These are phyloP conservation scores for Microsporum canis DNA, from an alignment of 2,329 filamentous ascomycete species.

Conservation along the genomic window DNA sequence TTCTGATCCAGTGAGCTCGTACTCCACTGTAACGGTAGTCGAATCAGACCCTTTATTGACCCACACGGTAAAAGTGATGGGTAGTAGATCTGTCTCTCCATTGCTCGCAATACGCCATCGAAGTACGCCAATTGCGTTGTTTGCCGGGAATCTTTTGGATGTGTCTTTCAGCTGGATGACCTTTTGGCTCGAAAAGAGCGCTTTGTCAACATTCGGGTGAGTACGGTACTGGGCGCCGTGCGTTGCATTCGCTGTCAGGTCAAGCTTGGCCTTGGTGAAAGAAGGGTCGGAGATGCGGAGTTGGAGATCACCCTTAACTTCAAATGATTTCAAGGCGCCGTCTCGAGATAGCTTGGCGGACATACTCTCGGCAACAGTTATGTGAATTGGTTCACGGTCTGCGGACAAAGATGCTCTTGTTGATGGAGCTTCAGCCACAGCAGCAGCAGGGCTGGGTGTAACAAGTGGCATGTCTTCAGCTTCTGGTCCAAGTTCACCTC, in stretches of 20 bases:
- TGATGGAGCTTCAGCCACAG: conserved; percentile 41
- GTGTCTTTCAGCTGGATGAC: conserved; percentile 82
- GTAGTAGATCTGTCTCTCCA: conserved; percentile 69
- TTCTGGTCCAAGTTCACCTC: conserved; percentile 80
- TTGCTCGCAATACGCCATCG: conserved; percentile 75
- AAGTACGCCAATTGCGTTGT: conserved; percentile 85
- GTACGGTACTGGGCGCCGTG: conserved; percentile 86
- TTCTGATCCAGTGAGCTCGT: conserved; percentile 76
- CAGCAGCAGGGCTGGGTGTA: conserved; percentile 42
- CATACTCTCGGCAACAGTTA: conserved; percentile 82
- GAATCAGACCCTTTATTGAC: conserved; percentile 76
- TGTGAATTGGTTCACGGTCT: conserved; percentile 75
- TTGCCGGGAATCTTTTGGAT: conserved; percentile 80
- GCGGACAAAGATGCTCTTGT: conserved; percentile 53
- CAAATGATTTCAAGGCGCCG: conserved; percentile 71
- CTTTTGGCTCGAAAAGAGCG: conserved; percentile 70
- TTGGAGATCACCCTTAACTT: conserved; percentile 84
- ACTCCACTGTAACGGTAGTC: conserved; percentile 87
- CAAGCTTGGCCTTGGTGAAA: conserved; percentile 84
- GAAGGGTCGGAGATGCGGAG: conserved; percentile 79
- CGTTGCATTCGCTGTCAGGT: conserved; percentile 61
- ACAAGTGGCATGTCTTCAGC: conserved; percentile 67
- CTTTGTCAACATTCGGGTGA: conserved; percentile 91
- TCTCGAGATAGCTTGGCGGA: conserved; percentile 80
- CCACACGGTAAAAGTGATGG: conserved; percentile 96